phyloP scores from a whole-genome alignment of 2,329 filamentous ascomycete genomes.

The Leptographium radiaticola region DNA sequence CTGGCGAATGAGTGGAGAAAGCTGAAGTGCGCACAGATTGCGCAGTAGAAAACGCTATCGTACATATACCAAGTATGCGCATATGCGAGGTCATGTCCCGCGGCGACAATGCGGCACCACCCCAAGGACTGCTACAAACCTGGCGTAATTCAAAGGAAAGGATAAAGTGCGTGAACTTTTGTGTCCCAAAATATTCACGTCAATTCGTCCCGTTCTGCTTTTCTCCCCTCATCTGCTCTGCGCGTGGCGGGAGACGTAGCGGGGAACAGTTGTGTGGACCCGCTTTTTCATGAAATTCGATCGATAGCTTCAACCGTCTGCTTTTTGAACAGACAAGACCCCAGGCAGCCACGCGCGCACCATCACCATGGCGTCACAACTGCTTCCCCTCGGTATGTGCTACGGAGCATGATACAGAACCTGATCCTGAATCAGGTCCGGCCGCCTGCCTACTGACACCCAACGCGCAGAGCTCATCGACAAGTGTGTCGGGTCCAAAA shows the following conservation, averaged over 20 bases:
- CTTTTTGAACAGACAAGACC: background rate
- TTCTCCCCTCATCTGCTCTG: no score
- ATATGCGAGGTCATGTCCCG: background rate
- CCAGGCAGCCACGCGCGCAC: background rate
- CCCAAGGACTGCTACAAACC: no score
- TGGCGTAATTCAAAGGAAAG: no score
- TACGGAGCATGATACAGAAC: background rate
- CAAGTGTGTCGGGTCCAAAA: conserved; percentile 93
- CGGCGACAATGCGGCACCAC: background rate
- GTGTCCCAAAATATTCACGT: no score
- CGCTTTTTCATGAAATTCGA: background rate
- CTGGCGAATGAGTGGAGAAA: background rate
- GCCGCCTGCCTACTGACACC: background rate
- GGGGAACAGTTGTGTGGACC: background rate
- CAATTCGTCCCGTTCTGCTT: no score
- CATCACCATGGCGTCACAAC: conserved; percentile 52
- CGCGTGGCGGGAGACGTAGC: no score
- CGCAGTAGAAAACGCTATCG: no score
- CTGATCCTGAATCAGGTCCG: background rate
- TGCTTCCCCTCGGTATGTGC: conserved; percentile 53
- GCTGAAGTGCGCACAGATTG: no score
- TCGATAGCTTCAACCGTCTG: background rate
- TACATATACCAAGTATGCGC: background rate
- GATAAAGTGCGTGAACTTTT: no score
- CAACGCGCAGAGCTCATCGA: conserved; percentile 73